Base-by-base conservation (phyloP, 2,329 filamentous ascomycete genomes). In the Talaromyces funiculosus region DNA sequence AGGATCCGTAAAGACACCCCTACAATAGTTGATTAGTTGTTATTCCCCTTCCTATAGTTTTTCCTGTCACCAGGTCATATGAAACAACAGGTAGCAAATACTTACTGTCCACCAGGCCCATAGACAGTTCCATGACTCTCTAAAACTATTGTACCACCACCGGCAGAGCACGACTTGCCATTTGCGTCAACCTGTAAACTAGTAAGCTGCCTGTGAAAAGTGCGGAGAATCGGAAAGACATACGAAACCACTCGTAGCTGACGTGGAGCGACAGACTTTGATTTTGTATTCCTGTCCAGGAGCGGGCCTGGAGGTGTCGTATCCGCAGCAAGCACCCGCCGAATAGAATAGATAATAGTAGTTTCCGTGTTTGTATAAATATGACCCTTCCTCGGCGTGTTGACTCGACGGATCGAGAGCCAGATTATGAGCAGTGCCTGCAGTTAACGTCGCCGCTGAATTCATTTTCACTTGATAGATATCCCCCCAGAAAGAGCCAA, bases 401-500 rank as follows among this genome's bases (percentile, higher is more conserved):
- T 18, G 6, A 24, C 40, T 12, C 14, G 20, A 43, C 20, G 40
- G 3, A 12, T 43, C 40, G 40, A 22, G 24, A 20, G 20, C 40
- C 40, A 43, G 12, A 7, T 42, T 42, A 9, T 24, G 20, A 3
- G 20, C 18, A 22, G 40, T 14, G 18, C 40, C 40, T 24, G 20
- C 78, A 86, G 1, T 80, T 61, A 0, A 71, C 2, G 68, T 68
- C 4, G 74, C 74, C 1, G 65, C 65, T 3, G 67, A 65, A 22
- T 69, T 68, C 68, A 89, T 80, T 37, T 76, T 68, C 1, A 84
- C 83, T 67, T 85, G 83, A 74, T 84, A 87, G 61, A 90, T 79
- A 67, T 86, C 82, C 6, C 75, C 71, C 86, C 86, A 90, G 79
- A 88, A 90, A 12, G 84, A 87, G 24, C 87, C 87, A 64, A 89